Evolutionary conservation across 2,329 filamentous ascomycete species (phyloP).

Genomic region (Aspergillus hortae): DNA sequence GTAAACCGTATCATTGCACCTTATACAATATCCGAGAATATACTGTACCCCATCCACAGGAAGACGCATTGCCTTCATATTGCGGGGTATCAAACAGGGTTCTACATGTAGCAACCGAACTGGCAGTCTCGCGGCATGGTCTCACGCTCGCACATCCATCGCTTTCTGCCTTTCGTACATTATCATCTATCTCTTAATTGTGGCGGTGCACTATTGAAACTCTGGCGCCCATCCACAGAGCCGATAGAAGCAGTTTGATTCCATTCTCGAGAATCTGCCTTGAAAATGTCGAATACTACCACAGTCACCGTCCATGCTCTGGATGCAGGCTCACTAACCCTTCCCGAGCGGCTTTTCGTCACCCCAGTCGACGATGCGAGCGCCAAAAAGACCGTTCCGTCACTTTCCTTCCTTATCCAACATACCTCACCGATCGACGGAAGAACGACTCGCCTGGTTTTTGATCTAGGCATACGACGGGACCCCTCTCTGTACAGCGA

Average conservation of each 20-base stretch:
- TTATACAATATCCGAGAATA: not conserved
- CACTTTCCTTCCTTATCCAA: conserved; percentile 29
- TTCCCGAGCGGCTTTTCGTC: not conserved
- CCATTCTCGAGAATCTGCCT: no score
- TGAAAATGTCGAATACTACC: not conserved
- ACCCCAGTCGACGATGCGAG: not conserved
- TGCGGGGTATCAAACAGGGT: no score
- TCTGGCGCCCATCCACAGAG: no score
- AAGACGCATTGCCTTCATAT: no score
- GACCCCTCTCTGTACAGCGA: conserved; percentile 18
- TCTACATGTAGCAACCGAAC: no score
- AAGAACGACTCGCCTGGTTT: conserved; percentile 14
- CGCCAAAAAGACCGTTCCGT: conserved; percentile 19
- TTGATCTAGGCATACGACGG: conserved; percentile 29
- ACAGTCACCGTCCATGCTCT: not conserved
- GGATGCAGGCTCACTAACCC: not conserved
- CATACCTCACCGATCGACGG: conserved; percentile 13
- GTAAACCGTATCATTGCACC: not conserved
- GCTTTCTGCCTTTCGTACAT: no score
- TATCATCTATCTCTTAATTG: no score
- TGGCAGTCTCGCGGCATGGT: no score
- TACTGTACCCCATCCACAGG: no score
- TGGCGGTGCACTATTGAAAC: no score
- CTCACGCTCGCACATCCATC: no score
- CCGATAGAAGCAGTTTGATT: no score